Percentiles rank a stretch among this genome's conserved stretches.
Evolutionary conservation across 2,329 filamentous ascomycete species (phyloP).

Genomic region (Cladorrhinum sp.): DNA sequence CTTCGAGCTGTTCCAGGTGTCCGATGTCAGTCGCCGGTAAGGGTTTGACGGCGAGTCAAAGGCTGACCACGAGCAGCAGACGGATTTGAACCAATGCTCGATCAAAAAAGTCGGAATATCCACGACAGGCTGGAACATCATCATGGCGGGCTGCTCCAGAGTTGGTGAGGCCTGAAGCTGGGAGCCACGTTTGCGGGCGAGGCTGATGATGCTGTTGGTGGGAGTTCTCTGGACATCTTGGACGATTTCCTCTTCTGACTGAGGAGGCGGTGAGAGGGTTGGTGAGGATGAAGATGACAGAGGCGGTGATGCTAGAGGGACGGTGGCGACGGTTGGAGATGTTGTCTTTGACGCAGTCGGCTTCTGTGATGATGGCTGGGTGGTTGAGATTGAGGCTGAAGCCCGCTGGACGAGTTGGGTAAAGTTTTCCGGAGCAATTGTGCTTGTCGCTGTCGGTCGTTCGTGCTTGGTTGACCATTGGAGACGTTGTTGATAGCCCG

Average conservation of each 20-base stretch:
- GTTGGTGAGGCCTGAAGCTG: not conserved
- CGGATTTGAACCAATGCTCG: constrained; percentile 32
- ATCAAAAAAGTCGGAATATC: constrained; percentile 30
- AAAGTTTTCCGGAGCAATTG: constrained; percentile 28
- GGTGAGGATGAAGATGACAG: constrained; percentile 11
- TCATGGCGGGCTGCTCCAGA: constrained; percentile 5
- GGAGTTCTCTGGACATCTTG: not conserved
- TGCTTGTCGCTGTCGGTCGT: constrained; percentile 15
- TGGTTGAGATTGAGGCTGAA: constrained; percentile 26
- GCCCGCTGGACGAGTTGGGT: constrained; percentile 28
- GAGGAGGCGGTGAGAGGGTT: constrained; percentile 12
- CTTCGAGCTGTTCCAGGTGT: constrained; percentile 26
- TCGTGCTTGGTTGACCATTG: constrained; percentile 33
- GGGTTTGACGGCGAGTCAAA: constrained; percentile 29
- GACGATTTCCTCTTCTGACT: constrained; percentile 5
- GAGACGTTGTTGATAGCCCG: constrained; percentile 30
- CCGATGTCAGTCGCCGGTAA: constrained; percentile 26
- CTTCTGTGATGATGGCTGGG: not conserved
- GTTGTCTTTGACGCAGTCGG: not conserved
- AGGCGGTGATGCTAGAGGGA: constrained; percentile 6
- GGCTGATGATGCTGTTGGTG: not conserved
- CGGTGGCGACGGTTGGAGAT: not conserved
- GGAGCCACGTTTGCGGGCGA: not conserved
- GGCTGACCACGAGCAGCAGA: constrained; percentile 30
- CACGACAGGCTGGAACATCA: constrained; percentile 24